Conservation (phyloP, 768 basidiomycete genomes). For the Cystobasidium ongulense region DNA sequence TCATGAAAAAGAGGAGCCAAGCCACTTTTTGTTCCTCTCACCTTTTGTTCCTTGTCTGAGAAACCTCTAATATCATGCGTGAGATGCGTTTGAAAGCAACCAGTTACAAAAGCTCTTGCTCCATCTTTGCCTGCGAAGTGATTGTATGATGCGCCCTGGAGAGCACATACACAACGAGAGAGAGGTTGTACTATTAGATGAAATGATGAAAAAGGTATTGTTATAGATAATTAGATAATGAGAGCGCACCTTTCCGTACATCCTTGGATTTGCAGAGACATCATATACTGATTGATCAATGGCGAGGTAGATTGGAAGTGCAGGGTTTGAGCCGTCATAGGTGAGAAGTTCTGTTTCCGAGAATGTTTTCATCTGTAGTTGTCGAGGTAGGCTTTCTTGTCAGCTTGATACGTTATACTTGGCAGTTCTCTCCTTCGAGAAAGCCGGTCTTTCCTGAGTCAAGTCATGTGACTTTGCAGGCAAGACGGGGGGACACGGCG, state of each 20-base stretch:
- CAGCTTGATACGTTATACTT: too few relatives aligned
- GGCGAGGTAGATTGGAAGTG: slow-evolving; percentile 72
- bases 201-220: too few relatives aligned
- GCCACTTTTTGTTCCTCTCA: slow-evolving; percentile 45
- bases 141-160: slow-evolving; percentile 41
- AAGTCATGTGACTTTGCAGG: neutral
- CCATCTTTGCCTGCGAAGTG: slow-evolving; percentile 32
- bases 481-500: too few relatives aligned
- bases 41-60: slow-evolving; percentile 60
- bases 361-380: slow-evolving; percentile 47
- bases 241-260: slow-evolving; percentile 61
- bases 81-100: slow-evolving; percentile 80
- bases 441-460: too few relatives aligned
- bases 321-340: slow-evolving; percentile 63
- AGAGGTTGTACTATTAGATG: too few relatives aligned
- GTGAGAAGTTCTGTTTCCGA: slow-evolving; percentile 60
- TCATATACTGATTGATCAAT: slow-evolving; percentile 91
- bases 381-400: neutral
- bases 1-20: neutral
- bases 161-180: slow-evolving; percentile 41
- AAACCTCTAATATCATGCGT: slow-evolving; percentile 86
- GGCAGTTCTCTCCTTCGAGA: too few relatives aligned
- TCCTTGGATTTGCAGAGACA: slow-evolving; percentile 64
- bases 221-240: slow-evolving; percentile 56
- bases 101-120: slow-evolving; percentile 81